Conservation (phyloP, 441 rosid genomes). For the Geranium incanum region DNA sequence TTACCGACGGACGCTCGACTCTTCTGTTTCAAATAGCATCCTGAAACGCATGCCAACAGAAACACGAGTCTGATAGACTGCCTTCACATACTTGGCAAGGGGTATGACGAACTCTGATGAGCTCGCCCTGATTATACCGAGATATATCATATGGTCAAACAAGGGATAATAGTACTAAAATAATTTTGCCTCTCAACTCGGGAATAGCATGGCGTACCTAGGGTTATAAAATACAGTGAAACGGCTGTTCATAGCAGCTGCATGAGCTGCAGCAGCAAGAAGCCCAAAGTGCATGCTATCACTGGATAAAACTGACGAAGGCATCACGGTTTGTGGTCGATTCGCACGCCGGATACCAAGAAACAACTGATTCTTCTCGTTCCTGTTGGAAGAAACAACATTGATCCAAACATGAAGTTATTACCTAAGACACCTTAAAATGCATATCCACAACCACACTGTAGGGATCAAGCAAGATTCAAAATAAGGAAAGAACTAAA, state of each 20-base stretch:
- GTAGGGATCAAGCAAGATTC: no score
- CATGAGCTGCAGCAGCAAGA: conserved; percentile 99
- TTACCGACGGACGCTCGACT: conserved; percentile 96
- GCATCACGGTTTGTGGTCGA: conserved; percentile 92
- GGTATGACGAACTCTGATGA: conserved; percentile 96
- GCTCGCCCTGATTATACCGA: conserved; percentile 60
- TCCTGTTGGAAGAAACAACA: conserved; percentile 41
- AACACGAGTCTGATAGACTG: conserved; percentile 86
- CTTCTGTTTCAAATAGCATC: conserved; percentile 99
- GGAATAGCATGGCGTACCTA: conserved; percentile 36
- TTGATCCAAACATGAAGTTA: background rate
- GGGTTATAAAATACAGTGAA: conserved; percentile 94
- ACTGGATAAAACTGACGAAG: conserved; percentile 90
- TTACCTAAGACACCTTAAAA: background rate
- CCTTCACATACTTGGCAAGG: conserved; percentile 73
- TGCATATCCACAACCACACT: no score
- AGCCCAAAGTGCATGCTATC: conserved; percentile 99
- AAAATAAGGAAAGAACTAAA: no score
- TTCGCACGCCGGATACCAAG: conserved; percentile 88
- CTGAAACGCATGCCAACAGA: conserved; percentile 99
- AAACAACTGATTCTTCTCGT: conserved; percentile 83
- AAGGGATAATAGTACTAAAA: background rate
- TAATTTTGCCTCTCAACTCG: background rate
- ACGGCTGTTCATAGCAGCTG: conserved; percentile 88
- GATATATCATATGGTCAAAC: background rate